Percentiles rank a stretch among this genome's conserved stretches.
These are phyloP conservation scores for Auricularia heimuer DNA, from an alignment of 768 basidiomycete genomes.

Conservation along the genomic window DNA sequence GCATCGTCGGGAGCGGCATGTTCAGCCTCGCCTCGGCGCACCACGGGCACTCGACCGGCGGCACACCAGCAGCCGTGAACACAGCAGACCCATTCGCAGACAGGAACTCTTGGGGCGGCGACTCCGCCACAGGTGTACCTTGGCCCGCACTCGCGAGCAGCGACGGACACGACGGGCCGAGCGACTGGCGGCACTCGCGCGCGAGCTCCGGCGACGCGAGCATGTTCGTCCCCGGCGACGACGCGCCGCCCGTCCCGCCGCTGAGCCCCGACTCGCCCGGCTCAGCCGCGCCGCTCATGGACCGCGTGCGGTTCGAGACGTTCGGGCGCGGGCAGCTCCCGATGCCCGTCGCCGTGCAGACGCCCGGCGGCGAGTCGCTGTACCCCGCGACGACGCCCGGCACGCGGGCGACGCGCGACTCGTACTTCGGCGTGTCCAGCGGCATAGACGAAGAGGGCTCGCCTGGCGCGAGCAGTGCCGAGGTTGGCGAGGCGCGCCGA, in stretches of 20 bases:
- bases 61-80: neutral
- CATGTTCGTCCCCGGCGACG: neutral
- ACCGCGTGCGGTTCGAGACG: neutral
- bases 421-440: neutral
- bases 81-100: neutral
- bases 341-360: neutral
- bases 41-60: neutral
- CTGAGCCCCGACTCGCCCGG: neutral
- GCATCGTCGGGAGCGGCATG: neutral
- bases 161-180: neutral
- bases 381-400: neutral
- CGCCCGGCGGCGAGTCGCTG: too few species aligned
- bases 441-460: neutral
- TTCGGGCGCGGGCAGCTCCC: neutral
- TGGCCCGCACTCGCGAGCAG: neutral
- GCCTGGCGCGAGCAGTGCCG: neutral
- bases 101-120: neutral
- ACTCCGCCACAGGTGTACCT: too few species aligned
- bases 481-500: neutral
- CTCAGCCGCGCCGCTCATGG: neutral
- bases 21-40: neutral
- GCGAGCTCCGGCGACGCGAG: neutral
- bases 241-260: neutral
- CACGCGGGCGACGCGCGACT: neutral
- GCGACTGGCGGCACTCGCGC: neutral